Conservation (phyloP, 1,284 basidiomycete genomes). For the Pholiota adiposa region DNA sequence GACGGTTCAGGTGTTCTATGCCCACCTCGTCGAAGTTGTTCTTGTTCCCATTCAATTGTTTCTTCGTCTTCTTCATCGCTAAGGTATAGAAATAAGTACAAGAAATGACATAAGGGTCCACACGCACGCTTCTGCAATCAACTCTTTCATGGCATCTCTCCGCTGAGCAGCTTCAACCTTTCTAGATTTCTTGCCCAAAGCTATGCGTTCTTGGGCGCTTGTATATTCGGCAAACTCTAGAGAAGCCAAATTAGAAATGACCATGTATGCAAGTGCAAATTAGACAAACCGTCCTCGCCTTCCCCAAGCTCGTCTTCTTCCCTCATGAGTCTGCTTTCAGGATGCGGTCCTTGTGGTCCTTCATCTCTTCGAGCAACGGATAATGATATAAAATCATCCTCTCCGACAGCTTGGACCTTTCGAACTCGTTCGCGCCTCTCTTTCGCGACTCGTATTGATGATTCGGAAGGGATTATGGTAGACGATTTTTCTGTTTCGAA, state of each 20-base stretch:
- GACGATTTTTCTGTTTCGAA: constrained; percentile 19
- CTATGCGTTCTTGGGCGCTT: constrained; percentile 84
- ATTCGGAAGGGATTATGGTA: constrained; percentile 73
- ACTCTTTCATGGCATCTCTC: constrained; percentile 79
- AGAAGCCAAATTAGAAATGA: neutral
- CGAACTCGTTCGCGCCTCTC: constrained; percentile 74
- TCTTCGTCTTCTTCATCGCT: constrained; percentile 91
- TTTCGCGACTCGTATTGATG: constrained; percentile 79
- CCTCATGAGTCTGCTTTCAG: constrained; percentile 83
- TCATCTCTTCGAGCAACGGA: constrained; percentile 63
- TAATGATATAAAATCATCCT: constrained; percentile 86
- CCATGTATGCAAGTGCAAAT: neutral
- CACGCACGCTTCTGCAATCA: constrained; percentile 86
- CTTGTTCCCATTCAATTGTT: constrained; percentile 87
- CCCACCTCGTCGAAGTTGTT: constrained; percentile 82
- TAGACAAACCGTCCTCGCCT: constrained; percentile 82
- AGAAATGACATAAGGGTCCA: neutral
- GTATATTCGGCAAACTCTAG: constrained; percentile 90
- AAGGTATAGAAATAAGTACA: constrained; percentile 9
- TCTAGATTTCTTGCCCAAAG: constrained; percentile 84
- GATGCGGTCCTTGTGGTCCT: constrained; percentile 77
- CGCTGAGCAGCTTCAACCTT: constrained; percentile 76
- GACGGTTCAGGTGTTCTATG: constrained; percentile 39
- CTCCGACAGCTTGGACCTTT: constrained; percentile 44
- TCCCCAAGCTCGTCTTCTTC: constrained; percentile 95